Evolutionary conservation across 1,284 basidiomycete species (phyloP), one percentile per base, ranked within the genome.

Genomic region (Fomes fomentarius): DNA sequence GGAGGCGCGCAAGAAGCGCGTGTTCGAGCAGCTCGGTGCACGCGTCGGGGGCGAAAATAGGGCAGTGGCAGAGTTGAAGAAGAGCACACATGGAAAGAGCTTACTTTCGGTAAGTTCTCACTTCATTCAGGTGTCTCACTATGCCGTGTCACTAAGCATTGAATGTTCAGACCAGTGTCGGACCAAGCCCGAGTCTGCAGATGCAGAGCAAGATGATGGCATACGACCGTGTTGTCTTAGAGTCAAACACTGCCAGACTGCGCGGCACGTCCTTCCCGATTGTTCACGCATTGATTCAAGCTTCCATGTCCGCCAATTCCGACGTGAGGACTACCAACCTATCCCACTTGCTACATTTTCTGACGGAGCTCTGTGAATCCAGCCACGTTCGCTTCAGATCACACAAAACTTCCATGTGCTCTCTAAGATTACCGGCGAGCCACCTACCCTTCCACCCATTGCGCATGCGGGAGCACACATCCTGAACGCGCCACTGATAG

Each of bases 191-290:
- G 21, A 85, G 79, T 19, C 70, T 91, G 45, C 86, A 91, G 63
- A 89, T 93, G 82, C 95, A 96, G 73, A 88, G 83, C 69, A 94
- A 94, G 74, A 96, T 96, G 93, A 92, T 96, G 84, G 87, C 85
- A n/a, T 98, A 96, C 69, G 91, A 94, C 71, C 84, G 84, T 52
- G 86, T 92, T 28, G 77, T 96, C 38, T 74, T 81, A 15, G 84
- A 90, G 30, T 73, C 94, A 43, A 95, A 93, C 69, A 74, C 82
- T 43, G 82, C 91, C 7, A 77, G 93, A 41, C 75, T 89, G 14
- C 81, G 86, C 15, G 87, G 84, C 6, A 84, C 79, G 8, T 88
- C 90, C 0, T 93, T 82, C 67, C 90, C 89, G 2, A 77, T 94
- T 52, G 73, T 93, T 5, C 87, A 91, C 60, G 74, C 84, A 0